Evolutionary conservation across 148 eudicot genomes (phyloP).

Genomic region (Chenopodium suecicum): DNA sequence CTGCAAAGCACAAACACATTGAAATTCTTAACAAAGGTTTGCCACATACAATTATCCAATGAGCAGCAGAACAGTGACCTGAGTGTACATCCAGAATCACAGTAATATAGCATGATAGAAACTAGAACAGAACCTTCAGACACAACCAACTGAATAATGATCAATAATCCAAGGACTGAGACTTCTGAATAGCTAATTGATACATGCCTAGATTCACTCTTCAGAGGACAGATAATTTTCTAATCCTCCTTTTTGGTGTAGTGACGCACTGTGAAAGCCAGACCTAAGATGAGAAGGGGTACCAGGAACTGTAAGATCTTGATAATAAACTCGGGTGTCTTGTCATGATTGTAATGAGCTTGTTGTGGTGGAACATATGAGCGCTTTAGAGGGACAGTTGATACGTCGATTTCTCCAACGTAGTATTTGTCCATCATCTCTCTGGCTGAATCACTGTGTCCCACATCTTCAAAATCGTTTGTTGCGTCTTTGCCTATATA

Average conservation of each 20-base stretch:
- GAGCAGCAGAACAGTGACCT: background rate
- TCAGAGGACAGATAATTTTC: slow-evolving; percentile 4
- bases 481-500: slow-evolving; percentile 82
- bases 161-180: slow-evolving; percentile 7
- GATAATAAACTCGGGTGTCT: slow-evolving; percentile 54
- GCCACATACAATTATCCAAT: slow-evolving; percentile 10
- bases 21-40: background rate
- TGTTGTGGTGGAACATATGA: slow-evolving; percentile 48
- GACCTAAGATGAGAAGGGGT: slow-evolving; percentile 66
- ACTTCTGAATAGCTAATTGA: slow-evolving; percentile 16
- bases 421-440: slow-evolving; percentile 65
- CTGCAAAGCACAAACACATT: background rate
- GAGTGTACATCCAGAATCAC: background rate
- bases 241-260: slow-evolving; percentile 77
- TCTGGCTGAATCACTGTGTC: slow-evolving; percentile 75
- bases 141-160: background rate
- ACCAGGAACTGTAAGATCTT: slow-evolving; percentile 72
- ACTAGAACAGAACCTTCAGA: slow-evolving; percentile 1
- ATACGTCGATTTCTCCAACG: slow-evolving; percentile 60
- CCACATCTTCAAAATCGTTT: slow-evolving; percentile 78
- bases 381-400: slow-evolving; percentile 60
- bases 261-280: slow-evolving; percentile 66
- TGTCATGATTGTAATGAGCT: slow-evolving; percentile 53
- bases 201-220: background rate
- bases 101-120: slow-evolving; percentile 1